Evolutionary conservation across 2,329 filamentous ascomycete species (phyloP).

Genomic region (Claviceps pazoutovae): DNA sequence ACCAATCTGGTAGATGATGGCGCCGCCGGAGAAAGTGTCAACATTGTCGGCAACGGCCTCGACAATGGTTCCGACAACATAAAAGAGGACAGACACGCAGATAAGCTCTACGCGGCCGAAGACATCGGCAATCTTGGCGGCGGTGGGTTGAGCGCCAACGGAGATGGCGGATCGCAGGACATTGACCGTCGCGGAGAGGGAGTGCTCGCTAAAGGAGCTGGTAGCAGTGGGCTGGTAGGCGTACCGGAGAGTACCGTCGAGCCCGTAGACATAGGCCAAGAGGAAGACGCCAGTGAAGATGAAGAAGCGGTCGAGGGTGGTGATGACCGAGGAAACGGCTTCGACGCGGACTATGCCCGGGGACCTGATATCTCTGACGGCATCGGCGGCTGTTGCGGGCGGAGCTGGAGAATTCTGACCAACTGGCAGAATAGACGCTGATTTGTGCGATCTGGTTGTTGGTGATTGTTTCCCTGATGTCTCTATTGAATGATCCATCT

Average conservation of each 20-base stretch:
- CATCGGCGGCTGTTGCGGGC: conserved; percentile 11
- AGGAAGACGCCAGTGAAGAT: conserved; percentile 50
- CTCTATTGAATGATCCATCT: not conserved
- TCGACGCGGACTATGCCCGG: conserved; percentile 47
- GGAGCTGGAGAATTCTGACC: not conserved
- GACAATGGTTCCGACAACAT: conserved; percentile 39
- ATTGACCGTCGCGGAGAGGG: conserved; percentile 42
- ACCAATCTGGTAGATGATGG: conserved; percentile 53
- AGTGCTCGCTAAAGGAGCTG: conserved; percentile 34
- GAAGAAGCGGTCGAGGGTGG: conserved; percentile 34
- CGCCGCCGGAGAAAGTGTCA: conserved; percentile 37
- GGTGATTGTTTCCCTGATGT: not conserved
- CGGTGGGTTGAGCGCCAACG: conserved; percentile 43
- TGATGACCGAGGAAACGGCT: conserved; percentile 38
- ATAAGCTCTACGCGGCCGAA: conserved; percentile 51
- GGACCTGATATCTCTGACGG: conserved; percentile 21
- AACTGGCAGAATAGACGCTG: not conserved
- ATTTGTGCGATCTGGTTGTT: conserved; percentile 3
- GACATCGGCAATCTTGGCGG: conserved; percentile 51
- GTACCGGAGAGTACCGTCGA: conserved; percentile 43
- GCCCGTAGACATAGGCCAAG: conserved; percentile 48
- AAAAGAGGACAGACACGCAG: conserved; percentile 34
- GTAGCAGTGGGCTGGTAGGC: conserved; percentile 43
- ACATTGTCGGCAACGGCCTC: conserved; percentile 43
- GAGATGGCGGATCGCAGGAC: conserved; percentile 45